Evolutionary conservation across 768 basidiomycete species (phyloP), one percentile per base, ranked within the genome.

Genomic region (Hypholoma fasciculare): DNA sequence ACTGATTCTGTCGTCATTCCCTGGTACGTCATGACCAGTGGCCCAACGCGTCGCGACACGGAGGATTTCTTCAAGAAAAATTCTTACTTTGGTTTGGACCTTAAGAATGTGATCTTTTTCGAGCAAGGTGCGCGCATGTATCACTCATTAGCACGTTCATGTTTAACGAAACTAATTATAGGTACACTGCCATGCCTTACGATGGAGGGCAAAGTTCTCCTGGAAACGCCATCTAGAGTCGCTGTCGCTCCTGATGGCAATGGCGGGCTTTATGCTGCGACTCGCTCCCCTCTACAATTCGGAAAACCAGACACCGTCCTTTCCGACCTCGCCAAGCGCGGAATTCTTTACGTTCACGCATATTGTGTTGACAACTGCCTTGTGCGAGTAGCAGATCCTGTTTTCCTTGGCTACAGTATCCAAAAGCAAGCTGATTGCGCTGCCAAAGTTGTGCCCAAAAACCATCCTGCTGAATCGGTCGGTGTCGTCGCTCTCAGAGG

Each of bases 21-120:
- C 38, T 98, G 97, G 97, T 98, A 98, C 76, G 87, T 99, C 67
- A 99, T 99, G 97, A 98, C 96, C 56, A 95, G 92, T 69, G 96
- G 96, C 20, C 97, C 96, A 39, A 99, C 97, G 37, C 85, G 94
- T 63, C 78, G 74, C 40, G 90, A 89, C 37, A 98, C 97, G 20
- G 91, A 93, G 72, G 76, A 76, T 26, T 98, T 89, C 80, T 98
- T 98, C 76, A 76, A 76, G 60, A 77, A 83, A 59, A 82, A 94
- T 74, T 71, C 73, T 2, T 91, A 82, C 76, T 99, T 98, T 69
- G 96, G 96, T 4, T 81, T 99, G 59, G 70, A 87, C 52, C 68
- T 84, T 57, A 78, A 85, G 61, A 88, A 97, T 65, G 88, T 99
- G 60, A 78, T 98, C 51, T 82, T 99, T 76, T 99, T 99, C 65